phyloP scores from a whole-genome alignment of 768 basidiomycete species.

The Mycena vitilis region DNA sequence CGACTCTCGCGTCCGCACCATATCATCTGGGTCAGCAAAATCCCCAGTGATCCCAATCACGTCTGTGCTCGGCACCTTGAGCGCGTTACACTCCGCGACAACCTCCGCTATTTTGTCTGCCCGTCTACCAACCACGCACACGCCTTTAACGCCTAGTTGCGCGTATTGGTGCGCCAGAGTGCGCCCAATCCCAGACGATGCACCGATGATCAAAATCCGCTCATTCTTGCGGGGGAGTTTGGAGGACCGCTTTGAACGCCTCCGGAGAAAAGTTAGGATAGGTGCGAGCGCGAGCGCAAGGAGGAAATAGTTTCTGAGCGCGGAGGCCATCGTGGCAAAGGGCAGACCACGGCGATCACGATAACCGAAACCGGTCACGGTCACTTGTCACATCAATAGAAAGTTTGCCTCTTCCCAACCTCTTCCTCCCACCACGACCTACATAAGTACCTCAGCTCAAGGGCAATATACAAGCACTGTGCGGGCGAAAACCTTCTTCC shows the following conservation, averaged over 20 bases:
- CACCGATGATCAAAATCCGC: constrained; percentile 85
- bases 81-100: constrained; percentile 63
- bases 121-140: constrained; percentile 79
- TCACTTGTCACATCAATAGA: background rate
- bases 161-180: constrained; percentile 79
- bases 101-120: constrained; percentile 66
- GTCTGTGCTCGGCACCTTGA: constrained; percentile 37
- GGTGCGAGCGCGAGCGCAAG: constrained; percentile 24
- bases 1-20: constrained; percentile 66
- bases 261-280: background rate
- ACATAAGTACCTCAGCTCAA: too few species aligned
- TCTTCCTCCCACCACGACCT: too few species aligned
- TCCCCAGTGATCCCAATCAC: constrained; percentile 71
- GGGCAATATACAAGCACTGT: too few species aligned
- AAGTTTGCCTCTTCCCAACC: too few species aligned
- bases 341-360: too few species aligned
- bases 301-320: constrained; percentile 18
- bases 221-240: constrained; percentile 62
- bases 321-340: background rate
- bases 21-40: constrained; percentile 72
- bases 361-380: background rate
- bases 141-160: constrained; percentile 73
- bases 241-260: constrained; percentile 42
- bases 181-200: constrained; percentile 85
- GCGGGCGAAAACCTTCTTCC: too few species aligned